Evolutionary conservation across 306 rosid species (phyloP).

Genomic region (Luffa acutangula): DNA sequence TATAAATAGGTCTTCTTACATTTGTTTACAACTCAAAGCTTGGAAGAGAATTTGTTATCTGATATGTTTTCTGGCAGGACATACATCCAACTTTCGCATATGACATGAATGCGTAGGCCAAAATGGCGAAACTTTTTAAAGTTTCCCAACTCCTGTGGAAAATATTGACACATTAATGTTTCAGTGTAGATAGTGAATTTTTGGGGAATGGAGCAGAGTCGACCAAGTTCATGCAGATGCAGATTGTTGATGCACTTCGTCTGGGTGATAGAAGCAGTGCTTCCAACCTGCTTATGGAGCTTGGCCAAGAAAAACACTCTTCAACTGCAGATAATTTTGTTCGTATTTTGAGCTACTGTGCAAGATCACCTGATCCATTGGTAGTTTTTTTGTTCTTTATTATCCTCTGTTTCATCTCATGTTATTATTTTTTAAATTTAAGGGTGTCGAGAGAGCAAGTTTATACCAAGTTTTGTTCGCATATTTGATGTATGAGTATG

Average conservation of each 20-base stretch:
- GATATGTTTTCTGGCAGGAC: neutral
- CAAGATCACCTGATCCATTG: conserved; percentile 65
- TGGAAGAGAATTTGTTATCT: neutral
- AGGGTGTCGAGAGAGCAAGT: neutral
- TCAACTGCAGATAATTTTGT: conserved; percentile 47
- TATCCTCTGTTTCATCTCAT: neutral
- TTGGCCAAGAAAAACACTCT: conserved; percentile 33
- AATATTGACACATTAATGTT: neutral
- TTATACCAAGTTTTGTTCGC: neutral
- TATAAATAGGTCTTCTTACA: neutral
- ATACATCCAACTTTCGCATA: neutral
- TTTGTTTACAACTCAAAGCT: neutral
- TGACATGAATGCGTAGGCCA: neutral
- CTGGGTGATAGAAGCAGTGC: conserved; percentile 51
- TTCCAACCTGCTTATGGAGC: conserved; percentile 44
- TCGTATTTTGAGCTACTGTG: conserved; percentile 51
- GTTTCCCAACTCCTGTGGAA: conserved; percentile 5
- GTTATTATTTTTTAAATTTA: neutral
- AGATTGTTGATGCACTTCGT: conserved; percentile 50
- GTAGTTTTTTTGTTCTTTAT: conserved; percentile 24
- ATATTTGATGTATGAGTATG: neutral
- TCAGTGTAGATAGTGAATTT: conserved; percentile 24
- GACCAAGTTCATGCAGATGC: conserved; percentile 29
- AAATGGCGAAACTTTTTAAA: neutral
- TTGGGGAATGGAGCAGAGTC: conserved; percentile 22